Percentiles rank a stretch among this genome's conserved stretches.
phyloP scores from a whole-genome alignment of 257 asterid genomes.

The Phtheirospermum japonicum region DNA sequence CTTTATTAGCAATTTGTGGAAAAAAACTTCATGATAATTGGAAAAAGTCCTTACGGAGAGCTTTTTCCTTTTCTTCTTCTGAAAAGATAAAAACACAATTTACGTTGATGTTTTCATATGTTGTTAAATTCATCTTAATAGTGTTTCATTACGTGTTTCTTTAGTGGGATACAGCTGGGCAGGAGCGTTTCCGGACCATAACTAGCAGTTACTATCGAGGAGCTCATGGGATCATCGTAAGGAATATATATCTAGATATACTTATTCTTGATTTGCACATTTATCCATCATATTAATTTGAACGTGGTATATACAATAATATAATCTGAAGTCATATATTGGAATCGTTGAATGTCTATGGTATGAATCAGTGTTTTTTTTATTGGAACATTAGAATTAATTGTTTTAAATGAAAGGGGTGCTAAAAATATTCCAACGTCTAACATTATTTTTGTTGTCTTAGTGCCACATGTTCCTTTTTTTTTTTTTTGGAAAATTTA shows the following conservation, averaged over 20 bases:
- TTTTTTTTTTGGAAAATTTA: too few species aligned
- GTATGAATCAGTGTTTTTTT: too few species aligned
- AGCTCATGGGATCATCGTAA: constrained; percentile 89
- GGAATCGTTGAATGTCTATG: constrained; percentile 9
- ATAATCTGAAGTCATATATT: background rate
- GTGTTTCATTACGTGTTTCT: too few species aligned
- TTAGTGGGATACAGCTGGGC: constrained; percentile 97
- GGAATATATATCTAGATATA: constrained; percentile 27
- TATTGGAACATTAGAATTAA: too few species aligned
- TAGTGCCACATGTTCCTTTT: background rate
- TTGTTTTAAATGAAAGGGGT: background rate
- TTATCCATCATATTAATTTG: constrained; percentile 8
- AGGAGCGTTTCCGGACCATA: constrained; percentile 84
- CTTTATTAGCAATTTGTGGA: constrained; percentile 5
- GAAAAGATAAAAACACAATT: too few species aligned
- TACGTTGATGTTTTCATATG: too few species aligned
- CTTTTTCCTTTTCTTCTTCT: too few species aligned
- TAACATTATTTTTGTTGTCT: too few species aligned
- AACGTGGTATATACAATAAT: too few species aligned
- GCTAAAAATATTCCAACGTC: background rate
- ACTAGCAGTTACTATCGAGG: constrained; percentile 94
- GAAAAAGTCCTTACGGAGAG: too few species aligned
- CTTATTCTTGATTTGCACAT: constrained; percentile 12
- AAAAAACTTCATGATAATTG: background rate
- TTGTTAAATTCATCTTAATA: too few species aligned